A percentile compares a stretch with the other conserved stretches of the same genome.
These are phyloP conservation scores for Globisporangium rhizosaccharum DNA, from an alignment of 352 stramenopile genomes.

Conservation along the genomic window DNA sequence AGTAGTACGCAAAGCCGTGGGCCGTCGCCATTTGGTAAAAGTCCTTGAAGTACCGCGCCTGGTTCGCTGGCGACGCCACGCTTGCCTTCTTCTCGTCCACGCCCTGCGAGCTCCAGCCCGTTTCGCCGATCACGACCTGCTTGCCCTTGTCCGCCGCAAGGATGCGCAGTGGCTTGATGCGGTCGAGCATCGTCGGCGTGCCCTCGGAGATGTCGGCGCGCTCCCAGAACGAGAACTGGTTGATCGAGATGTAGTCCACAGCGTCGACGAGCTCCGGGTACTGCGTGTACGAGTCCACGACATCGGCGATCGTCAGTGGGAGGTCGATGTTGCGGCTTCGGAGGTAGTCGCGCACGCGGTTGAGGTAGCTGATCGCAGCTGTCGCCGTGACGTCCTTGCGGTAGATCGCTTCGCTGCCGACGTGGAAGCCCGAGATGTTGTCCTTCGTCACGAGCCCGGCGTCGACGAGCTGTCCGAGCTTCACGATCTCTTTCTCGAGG, in stretches of 20 bases:
- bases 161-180: slow-evolving; percentile 39
- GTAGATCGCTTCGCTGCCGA: slow-evolving; percentile 71
- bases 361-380: slow-evolving; percentile 53
- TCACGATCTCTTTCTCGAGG: slow-evolving; percentile 39
- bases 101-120: slow-evolving; percentile 55
- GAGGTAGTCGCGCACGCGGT: slow-evolving; percentile 50
- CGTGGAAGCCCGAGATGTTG: slow-evolving; percentile 46
- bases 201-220: slow-evolving; percentile 39
- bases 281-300: slow-evolving; percentile 64
- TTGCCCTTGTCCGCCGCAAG: slow-evolving; percentile 46
- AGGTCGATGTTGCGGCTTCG: slow-evolving; percentile 31
- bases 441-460: slow-evolving; percentile 28
- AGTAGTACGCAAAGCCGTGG: slow-evolving; percentile 64
- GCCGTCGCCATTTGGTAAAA: slow-evolving; percentile 51
- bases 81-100: slow-evolving; percentile 16
- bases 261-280: slow-evolving; percentile 52
- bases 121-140: slow-evolving; percentile 61
- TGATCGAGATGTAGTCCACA: slow-evolving; percentile 65
- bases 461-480: slow-evolving; percentile 37
- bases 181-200: slow-evolving; percentile 41
- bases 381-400: slow-evolving; percentile 41
- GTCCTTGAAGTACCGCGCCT: slow-evolving; percentile 64
- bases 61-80: slow-evolving; percentile 39
- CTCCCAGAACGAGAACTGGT: slow-evolving; percentile 83
- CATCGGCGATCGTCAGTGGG: slow-evolving; percentile 62